Evolutionary conservation across 2,329 filamentous ascomycete genomes (phyloP).

Genomic region (Acrodontium crateriforme): DNA sequence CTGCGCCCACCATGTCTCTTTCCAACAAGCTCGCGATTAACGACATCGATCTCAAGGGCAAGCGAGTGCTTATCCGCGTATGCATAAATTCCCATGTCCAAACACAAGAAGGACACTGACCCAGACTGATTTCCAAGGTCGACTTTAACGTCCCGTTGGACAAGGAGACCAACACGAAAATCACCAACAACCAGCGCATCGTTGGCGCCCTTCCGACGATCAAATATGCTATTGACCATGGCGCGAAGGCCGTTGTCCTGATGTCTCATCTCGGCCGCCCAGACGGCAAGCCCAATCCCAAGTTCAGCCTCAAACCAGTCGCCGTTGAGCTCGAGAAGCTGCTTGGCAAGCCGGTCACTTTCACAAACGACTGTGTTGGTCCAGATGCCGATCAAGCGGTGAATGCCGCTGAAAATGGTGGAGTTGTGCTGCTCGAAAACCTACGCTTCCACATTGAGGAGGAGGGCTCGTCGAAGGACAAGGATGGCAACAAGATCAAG

Average conservation of each 20-base stretch:
- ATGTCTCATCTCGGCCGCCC: constrained; percentile 98
- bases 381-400: constrained; percentile 81
- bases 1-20: constrained; percentile 96
- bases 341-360: constrained; percentile 68
- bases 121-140: constrained; percentile 49
- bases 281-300: constrained; percentile 74
- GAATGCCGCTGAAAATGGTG: constrained; percentile 64
- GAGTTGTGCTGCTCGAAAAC: constrained; percentile 90
- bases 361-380: constrained; percentile 83
- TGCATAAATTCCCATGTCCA: too few relatives aligned
- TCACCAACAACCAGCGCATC: constrained; percentile 98
- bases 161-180: constrained; percentile 57
- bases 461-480: constrained; percentile 90
- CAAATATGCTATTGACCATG: constrained; percentile 27
- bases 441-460: constrained; percentile 96
- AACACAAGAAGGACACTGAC: too few relatives aligned
- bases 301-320: constrained; percentile 91
- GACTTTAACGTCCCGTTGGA: constrained; percentile 99
- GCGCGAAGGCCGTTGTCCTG: constrained; percentile 59
- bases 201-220: constrained; percentile 55
- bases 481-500: constrained; percentile 93
- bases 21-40: constrained; percentile 95
- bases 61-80: constrained; percentile 93
- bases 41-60: constrained; percentile 94
- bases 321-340: constrained; percentile 65